phyloP scores from a whole-genome alignment of 306 rosid species.

The Arachis stenosperma region DNA sequence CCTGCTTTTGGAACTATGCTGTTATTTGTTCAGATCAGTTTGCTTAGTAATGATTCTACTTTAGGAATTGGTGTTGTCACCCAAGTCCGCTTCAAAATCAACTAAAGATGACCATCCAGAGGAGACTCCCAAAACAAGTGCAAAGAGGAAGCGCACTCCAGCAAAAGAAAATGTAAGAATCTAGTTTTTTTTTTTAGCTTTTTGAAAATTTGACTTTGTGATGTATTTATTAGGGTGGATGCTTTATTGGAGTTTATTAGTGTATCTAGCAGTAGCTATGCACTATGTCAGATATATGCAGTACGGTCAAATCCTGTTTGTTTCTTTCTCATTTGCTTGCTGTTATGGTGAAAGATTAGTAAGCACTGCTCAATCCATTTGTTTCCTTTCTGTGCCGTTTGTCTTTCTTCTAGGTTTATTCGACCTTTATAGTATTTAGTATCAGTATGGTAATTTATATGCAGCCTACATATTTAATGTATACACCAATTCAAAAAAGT shows the following conservation, averaged over 20 bases:
- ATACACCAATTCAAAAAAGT: no score
- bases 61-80: slow-evolving; percentile 55
- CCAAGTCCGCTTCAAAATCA: slow-evolving; percentile 53
- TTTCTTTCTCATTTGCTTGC: not conserved
- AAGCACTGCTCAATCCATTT: slow-evolving; percentile 2
- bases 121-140: slow-evolving; percentile 59
- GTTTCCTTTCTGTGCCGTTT: not conserved
- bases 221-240: not conserved
- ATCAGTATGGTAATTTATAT: slow-evolving; percentile 3
- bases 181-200: slow-evolving; percentile 4
- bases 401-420: not conserved
- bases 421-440: not conserved
- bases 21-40: not conserved
- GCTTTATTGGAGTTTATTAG: not conserved
- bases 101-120: slow-evolving; percentile 52
- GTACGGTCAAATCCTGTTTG: not conserved
- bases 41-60: slow-evolving; percentile 17
- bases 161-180: slow-evolving; percentile 63
- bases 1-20: slow-evolving; percentile 25
- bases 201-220: not conserved
- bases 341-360: slow-evolving; percentile 17
- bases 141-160: slow-evolving; percentile 73
- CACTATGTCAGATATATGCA: slow-evolving; percentile 23
- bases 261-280: not conserved
- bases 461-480: not conserved